A percentile compares a stretch with the other conserved stretches of the same genome.
Conservation (phyloP, 1,139 yeast species). For the Pneumocystis carinii region DNA sequence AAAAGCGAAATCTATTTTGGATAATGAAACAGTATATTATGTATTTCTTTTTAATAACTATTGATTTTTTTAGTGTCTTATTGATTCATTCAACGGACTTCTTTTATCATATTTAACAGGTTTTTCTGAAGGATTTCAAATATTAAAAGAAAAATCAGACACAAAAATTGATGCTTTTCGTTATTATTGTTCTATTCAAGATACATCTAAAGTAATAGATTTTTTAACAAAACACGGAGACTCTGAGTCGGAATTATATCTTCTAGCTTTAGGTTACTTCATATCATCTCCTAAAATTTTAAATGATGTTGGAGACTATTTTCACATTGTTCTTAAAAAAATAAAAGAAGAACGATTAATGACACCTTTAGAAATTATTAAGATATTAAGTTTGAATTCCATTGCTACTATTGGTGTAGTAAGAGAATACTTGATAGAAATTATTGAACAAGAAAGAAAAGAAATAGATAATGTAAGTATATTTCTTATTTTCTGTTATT, state of each 20-base stretch:
- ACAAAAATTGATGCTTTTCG: slow-evolving; percentile 53
- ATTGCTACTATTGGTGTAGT: slow-evolving; percentile 62
- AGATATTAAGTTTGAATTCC: slow-evolving; percentile 47
- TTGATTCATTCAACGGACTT: slow-evolving; percentile 17
- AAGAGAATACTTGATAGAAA: slow-evolving; percentile 51
- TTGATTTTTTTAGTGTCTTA: slow-evolving; percentile 25
- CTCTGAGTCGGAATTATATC: slow-evolving; percentile 48
- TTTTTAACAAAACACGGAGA: slow-evolving; percentile 48
- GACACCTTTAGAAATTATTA: slow-evolving; percentile 64
- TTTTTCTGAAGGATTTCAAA: slow-evolving; percentile 19
- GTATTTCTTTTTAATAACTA: slow-evolving; percentile 1
- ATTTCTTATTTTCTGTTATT: background rate
- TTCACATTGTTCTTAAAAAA: slow-evolving; percentile 37
- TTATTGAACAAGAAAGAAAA: slow-evolving; percentile 43
- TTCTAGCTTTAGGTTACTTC: slow-evolving; percentile 49
- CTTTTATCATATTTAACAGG: slow-evolving; percentile 17
- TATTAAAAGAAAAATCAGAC: slow-evolving; percentile 31
- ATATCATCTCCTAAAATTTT: slow-evolving; percentile 44
- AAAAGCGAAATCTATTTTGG: slow-evolving; percentile 45
- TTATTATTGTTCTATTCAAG: slow-evolving; percentile 43
- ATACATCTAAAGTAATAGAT: slow-evolving; percentile 42
- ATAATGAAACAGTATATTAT: slow-evolving; percentile 22
- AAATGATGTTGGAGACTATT: slow-evolving; percentile 36
- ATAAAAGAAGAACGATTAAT: slow-evolving; percentile 42
- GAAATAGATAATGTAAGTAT: slow-evolving; percentile 40